Evolutionary conservation across 1,139 yeast genomes (phyloP), one percentile per base, ranked within the genome.

Genomic region (Saccharomyces hybrid): DNA sequence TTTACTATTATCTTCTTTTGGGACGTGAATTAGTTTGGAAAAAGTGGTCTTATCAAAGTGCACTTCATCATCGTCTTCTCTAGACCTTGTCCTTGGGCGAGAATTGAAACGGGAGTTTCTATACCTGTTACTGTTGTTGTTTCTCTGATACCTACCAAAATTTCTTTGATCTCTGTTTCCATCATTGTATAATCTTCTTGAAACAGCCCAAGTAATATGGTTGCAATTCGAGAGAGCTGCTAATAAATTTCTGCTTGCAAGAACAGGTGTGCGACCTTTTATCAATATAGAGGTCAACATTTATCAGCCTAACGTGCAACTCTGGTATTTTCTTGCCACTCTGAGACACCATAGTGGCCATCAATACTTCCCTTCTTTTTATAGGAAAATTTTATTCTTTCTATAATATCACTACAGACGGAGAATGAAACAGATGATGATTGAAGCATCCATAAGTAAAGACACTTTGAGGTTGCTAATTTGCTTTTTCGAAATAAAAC

Each of bases 11-110:
- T 53, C 57, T 29, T 56, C 59, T 48, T 57, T 55, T 4, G 64
- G 63, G 11, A 60, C 57, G 46, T 58, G 60, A 25, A 61, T 53
- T 49, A 62, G 48, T 38, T 59, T 62, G 8, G 63, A 59, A 20
- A 59, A 50, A 28, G 53, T 53, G 9, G 59, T 32, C 11, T 53
- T 57, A 42, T 38, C 44, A 26, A 38, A 38, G 20, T 38, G 44
- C 25, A 50, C 52, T 6, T 53, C 57, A 31, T 55, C 59, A 3
- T 55, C 56, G 11, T 54, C 55, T 4, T 55, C 53, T 16, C 44
- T 41, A n/a, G 25, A 23, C 25, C 29, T 42, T 2, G 31, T 29
- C 13, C 53, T 48, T 27, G 53, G 48, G 48, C 51, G 53, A n/a
- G 44, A 38, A 13, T 27, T 46, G 16, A 46, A 46, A 7, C 31